Base-by-base conservation (phyloP, 2,329 filamentous ascomycete genomes). In the Pestalotiopsis fici region DNA sequence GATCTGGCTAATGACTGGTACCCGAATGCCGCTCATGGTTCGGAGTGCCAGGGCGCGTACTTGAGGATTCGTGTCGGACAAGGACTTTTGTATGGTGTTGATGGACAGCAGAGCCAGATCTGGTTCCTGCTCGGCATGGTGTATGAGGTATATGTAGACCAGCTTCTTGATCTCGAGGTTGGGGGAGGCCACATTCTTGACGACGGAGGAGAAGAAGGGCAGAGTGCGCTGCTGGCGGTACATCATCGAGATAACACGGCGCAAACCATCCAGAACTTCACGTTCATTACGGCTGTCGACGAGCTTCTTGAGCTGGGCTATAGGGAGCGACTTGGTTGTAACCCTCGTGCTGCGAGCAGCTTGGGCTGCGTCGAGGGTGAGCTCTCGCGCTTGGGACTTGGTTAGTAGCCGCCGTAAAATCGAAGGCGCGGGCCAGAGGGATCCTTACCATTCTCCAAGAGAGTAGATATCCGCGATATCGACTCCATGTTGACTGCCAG, bases 81-180 rank as follows among this genome's bases (percentile, higher is more conserved):
- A 88, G 11, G 95, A 97, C 81, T 98, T 98, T 78, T 99, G 96
- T 74, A 99, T 98, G 6, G 96, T 97, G 81, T 99, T 99, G 87
- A 99, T 98, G 68, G 95, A 97, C 57, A 99, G 87, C 47, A 99
- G 87, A 23, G 96, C 95, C 59, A 98, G 92, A 80, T 99, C 96
- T 67, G 95, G 96, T 76, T 98, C 96, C 71, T 94, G 90, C 79
- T 98, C 96, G 78, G 96, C 96, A 86, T 99, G 95, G 78, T 97
- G 93, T 69, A 98, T 91, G 69, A 99, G 90, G 81, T 98, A 99
- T 78, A 98, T 97, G 84, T 99, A 99, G 70, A 99, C 96, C 66
- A 99, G 90, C 80, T 98, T 98, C 82, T 98, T 97, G 80, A 98
- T 95, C 76, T 97, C 94, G 74, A 98, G 87, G 75, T 94, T 97